Percentiles rank a stretch among this genome's conserved stretches.
These are phyloP conservation scores for sunflower (Helianthus annuus) DNA, from an alignment of 129 eudicot species.

Conservation along the genomic window HanXRQr2.0-SUNRISE NC_035439.2:112212929-112213428, in stretches of 20 bases:
- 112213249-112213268: not conserved
- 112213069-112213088: not conserved
- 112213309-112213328: conserved; percentile 16
- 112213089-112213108: not conserved
- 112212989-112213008: too few relatives aligned
- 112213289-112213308: conserved; percentile 12
- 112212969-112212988: too few relatives aligned
- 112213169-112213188: not conserved
- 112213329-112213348: conserved; percentile 30
- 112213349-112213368: conserved; percentile 23
- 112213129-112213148: not conserved
- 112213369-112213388: conserved; percentile 19
- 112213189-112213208: not conserved
- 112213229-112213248: not conserved
- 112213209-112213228: conserved; percentile 4
- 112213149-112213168: not conserved
- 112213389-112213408: conserved; percentile 18
- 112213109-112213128: not conserved
- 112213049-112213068: not conserved
- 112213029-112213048: too few relatives aligned
- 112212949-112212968: too few relatives aligned
- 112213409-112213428: conserved; percentile 25
- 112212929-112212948: too few relatives aligned
- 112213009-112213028: too few relatives aligned
- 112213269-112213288: not conserved